phyloP scores from a whole-genome alignment of 768 basidiomycete genomes.

The Collybiopsis confluens region DNA sequence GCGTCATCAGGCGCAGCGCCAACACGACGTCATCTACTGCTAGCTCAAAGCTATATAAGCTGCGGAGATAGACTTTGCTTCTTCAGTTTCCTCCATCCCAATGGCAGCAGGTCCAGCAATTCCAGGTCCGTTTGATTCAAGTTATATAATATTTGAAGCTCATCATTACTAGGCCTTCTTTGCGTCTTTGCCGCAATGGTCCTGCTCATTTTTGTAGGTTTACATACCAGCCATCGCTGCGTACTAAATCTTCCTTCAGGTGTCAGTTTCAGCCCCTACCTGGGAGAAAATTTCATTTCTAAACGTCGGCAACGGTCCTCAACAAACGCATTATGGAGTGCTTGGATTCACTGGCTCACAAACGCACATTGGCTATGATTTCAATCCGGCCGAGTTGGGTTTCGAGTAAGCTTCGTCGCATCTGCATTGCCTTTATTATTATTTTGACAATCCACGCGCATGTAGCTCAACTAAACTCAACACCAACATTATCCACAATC shows the following conservation, averaged over 20 bases:
- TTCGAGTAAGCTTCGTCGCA: slow-evolving; percentile 37
- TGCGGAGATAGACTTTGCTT: too few relatives aligned
- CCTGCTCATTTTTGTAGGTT: slow-evolving; percentile 63
- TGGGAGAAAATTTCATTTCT: slow-evolving; percentile 74
- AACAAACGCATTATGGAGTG: slow-evolving; percentile 58
- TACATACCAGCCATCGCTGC: not conserved
- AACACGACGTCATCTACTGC: too few relatives aligned
- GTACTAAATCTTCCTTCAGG: slow-evolving; percentile 30
- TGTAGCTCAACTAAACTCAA: slow-evolving; percentile 46
- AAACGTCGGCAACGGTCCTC: slow-evolving; percentile 36
- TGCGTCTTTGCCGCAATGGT: slow-evolving; percentile 69
- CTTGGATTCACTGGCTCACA: slow-evolving; percentile 68
- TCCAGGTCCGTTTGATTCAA: too few relatives aligned
- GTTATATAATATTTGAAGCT: too few relatives aligned
- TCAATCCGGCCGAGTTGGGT: slow-evolving; percentile 20
- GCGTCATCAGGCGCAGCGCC: too few relatives aligned
- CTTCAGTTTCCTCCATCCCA: not conserved
- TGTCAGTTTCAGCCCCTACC: slow-evolving; percentile 68
- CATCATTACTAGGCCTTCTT: slow-evolving; percentile 67
- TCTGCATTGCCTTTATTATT: not conserved
- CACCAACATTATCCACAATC: slow-evolving; percentile 54
- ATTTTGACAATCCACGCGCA: not conserved
- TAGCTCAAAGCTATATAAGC: too few relatives aligned
- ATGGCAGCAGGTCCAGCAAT: slow-evolving; percentile 59
- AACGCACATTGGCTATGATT: slow-evolving; percentile 55